Evolutionary conservation across 2,329 filamentous ascomycete genomes (phyloP).

Genomic region (Diaporthe sp.): DNA sequence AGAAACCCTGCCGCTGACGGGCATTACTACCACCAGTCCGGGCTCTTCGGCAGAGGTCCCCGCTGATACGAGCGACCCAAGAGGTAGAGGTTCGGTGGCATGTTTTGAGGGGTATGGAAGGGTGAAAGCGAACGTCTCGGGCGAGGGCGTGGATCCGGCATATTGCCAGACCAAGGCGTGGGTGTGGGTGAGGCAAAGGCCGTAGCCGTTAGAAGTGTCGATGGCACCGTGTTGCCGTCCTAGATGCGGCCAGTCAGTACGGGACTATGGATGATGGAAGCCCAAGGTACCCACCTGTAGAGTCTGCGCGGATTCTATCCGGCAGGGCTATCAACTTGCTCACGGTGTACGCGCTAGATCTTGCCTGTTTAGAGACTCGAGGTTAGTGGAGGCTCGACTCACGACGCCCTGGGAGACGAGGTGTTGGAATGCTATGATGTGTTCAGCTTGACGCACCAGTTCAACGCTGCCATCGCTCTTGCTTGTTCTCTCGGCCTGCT

Average conservation of each 20-base stretch:
- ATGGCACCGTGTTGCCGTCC: slow-evolving; percentile 77
- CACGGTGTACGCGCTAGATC: slow-evolving; percentile 87
- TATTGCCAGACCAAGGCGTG: slow-evolving; percentile 95
- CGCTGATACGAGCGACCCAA: slow-evolving; percentile 86
- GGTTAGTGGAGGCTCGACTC: slow-evolving; percentile 42
- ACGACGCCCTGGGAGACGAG: background rate
- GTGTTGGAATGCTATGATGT: background rate
- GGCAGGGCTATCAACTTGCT: slow-evolving; percentile 88
- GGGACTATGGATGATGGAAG: background rate
- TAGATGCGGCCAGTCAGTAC: slow-evolving; percentile 50
- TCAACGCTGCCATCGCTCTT: slow-evolving; percentile 79
- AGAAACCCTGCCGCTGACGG: slow-evolving; percentile 85
- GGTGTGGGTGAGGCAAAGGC: slow-evolving; percentile 83
- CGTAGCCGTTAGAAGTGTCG: slow-evolving; percentile 77
- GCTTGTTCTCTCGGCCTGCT: slow-evolving; percentile 71
- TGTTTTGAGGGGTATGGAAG: slow-evolving; percentile 81
- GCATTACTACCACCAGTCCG: slow-evolving; percentile 88
- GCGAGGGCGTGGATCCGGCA: slow-evolving; percentile 74
- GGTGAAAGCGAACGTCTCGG: slow-evolving; percentile 84
- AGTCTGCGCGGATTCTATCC: slow-evolving; percentile 78
- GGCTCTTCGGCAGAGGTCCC: slow-evolving; percentile 84
- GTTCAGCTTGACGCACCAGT: slow-evolving; percentile 64
- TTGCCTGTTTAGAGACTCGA: slow-evolving; percentile 70
- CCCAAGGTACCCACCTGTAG: slow-evolving; percentile 68
- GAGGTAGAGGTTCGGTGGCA: slow-evolving; percentile 78